Evolutionary conservation across 1,284 basidiomycete genomes (phyloP), one percentile per base, ranked within the genome.

Genomic region (Gomphus bonarii): DNA sequence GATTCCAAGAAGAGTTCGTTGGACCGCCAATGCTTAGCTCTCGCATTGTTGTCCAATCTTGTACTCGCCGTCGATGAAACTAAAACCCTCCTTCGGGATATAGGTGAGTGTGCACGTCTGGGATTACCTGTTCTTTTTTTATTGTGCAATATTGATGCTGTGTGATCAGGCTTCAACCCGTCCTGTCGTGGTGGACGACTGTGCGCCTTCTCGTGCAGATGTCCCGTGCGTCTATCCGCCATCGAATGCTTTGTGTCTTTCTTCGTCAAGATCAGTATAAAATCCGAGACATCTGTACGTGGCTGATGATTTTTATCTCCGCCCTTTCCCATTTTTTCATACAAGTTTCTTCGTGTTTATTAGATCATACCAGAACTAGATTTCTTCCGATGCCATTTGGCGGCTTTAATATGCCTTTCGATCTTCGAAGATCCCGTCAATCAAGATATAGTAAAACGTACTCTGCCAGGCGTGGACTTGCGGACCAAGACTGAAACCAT

Each of bases 31-130:
- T 89, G 85, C 66, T 78, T 89, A 25, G 76, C 79, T 6, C 73
- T 89, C 1, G 87, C 82, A 1, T 68, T 88, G 7, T 69, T 88
- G 54, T 86, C 85, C 48, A 88, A 88, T 66, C 70, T 88, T 43
- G 78, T 85, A 0, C 84, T 88, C 65, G 73, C 71, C 9, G 69
- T 73, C n/a, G 71, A 73, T 0, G 68, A 68, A n/a, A 72, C 75
- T 3, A 78, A 76, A 50, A 66, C 73, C 40, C 58, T 70, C 3
- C 66, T 80, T 6, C 72, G 75, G 51, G 70, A 73, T 3, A 50
- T 22, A 14, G 16, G 55, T 57, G 31, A 50, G 55, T 42, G n/a
- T 22, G 12, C 75, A n/a, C n/a, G n/a, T n/a, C n/a, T n/a, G n/a
- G n/a, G n/a, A n/a, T 84, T 85, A 64, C 60, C 75, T 65, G 12